Evolutionary conservation across 2,329 filamentous ascomycete species (phyloP).

Genomic region (Arthrobotrys entomopaga): DNA sequence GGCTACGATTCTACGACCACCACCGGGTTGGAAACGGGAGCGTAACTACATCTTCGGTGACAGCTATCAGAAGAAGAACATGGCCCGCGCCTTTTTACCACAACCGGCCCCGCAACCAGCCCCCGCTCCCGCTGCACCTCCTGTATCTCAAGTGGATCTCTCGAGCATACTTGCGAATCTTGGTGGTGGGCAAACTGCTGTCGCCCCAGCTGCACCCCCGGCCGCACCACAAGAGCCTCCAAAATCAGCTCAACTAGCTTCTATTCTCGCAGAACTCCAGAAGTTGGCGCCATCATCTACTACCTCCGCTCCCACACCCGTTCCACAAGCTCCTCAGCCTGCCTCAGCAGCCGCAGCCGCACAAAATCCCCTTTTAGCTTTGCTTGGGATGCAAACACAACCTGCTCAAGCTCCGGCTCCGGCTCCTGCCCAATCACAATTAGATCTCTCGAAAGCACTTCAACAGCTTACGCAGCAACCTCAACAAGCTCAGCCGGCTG

Average conservation of each 20-base stretch:
- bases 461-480: slow-evolving; percentile 32
- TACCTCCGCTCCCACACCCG: slow-evolving; percentile 6
- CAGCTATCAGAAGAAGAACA: slow-evolving; percentile 32
- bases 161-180: slow-evolving; percentile 52
- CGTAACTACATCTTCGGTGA: slow-evolving; percentile 36
- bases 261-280: slow-evolving; percentile 43
- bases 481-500: slow-evolving; percentile 6
- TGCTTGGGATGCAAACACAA: slow-evolving; percentile 36
- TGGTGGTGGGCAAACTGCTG: slow-evolving; percentile 12
- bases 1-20: slow-evolving; percentile 34
- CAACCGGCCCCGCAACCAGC: not conserved
- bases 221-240: slow-evolving; percentile 20
- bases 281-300: slow-evolving; percentile 36
- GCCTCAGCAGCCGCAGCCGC: slow-evolving; percentile 13
- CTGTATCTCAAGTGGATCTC: slow-evolving; percentile 34
- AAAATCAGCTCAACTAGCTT: slow-evolving; percentile 40
- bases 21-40: slow-evolving; percentile 49
- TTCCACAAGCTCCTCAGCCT: slow-evolving; percentile 30
- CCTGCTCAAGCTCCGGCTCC: slow-evolving; percentile 27
- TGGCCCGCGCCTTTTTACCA: slow-evolving; percentile 42
- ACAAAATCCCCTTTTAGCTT: slow-evolving; percentile 39
- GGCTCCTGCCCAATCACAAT: slow-evolving; percentile 16
- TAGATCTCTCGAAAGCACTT: slow-evolving; percentile 31
- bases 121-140: not conserved
- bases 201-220: slow-evolving; percentile 14